These are phyloP conservation scores for Withania somnifera DNA, from an alignment of 305 asterid genomes.

Conservation along the genomic window DNA sequence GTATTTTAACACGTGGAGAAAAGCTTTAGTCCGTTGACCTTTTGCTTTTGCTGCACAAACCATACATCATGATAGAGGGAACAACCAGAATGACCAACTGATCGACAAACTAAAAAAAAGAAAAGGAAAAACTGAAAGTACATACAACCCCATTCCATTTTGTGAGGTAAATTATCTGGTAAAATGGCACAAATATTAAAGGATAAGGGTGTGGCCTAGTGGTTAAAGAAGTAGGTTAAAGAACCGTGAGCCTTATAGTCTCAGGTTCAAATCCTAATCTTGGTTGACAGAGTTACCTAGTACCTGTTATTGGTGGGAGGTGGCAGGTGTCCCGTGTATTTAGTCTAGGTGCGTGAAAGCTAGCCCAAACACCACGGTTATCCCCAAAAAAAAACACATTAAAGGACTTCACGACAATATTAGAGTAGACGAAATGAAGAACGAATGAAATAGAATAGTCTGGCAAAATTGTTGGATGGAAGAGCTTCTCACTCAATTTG, in stretches of 20 bases:
- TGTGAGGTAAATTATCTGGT: not conserved
- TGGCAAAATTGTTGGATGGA: not conserved
- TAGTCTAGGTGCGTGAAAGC: no score
- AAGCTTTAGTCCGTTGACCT: constrained; percentile 55
- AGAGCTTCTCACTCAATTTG: not conserved
- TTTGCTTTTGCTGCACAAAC: constrained; percentile 59
- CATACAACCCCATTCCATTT: not conserved
- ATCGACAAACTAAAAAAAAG: not conserved
- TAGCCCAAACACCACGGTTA: no score
- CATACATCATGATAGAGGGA: constrained; percentile 6
- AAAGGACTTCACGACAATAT: not conserved
- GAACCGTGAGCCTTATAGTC: no score
- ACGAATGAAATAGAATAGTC: no score
- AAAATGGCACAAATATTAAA: not conserved
- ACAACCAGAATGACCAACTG: constrained; percentile 7
- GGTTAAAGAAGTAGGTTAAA: no score
- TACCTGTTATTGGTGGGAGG: no score
- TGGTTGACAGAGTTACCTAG: no score
- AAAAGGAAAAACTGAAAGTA: not conserved
- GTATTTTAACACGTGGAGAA: constrained; percentile 81
- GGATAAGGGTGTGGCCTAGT: no score
- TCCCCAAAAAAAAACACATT: no score
- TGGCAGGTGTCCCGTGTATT: no score
- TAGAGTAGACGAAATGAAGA: no score
- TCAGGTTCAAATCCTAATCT: no score